Evolutionary conservation across 2,329 filamentous ascomycete species (phyloP), one percentile per base, ranked within the genome.

Genomic region (Ceratocystis diversiconidia): DNA sequence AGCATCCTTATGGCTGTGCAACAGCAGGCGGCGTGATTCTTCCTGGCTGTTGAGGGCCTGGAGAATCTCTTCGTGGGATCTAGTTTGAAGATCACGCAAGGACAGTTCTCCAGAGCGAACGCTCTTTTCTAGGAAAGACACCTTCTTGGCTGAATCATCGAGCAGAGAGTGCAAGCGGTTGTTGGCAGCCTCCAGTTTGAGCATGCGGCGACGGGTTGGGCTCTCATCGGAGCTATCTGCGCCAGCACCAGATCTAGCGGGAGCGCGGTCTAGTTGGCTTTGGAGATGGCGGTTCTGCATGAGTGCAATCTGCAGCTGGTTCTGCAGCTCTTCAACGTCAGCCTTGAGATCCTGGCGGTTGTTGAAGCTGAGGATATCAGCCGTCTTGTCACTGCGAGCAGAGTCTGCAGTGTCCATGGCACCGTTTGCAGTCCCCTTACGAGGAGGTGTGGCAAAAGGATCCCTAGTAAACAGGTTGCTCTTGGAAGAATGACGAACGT

Each of bases 261-360:
- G 84, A 0, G 84, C 85, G 60, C 88, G 84, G 48, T 92, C 88
- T 52, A 96, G 78, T 73, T 96, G 91, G 72, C 85, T 91, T 73
- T 96, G 89, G 5, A 97, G 83, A 72, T 97, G 92, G 43, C 89
- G 86, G 75, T 96, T 96, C 71, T 95, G 89, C 90, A 97, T 96
- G 74, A 96, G 88, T 3, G 88, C 86, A 73, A 97, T 84, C 72
- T 97, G 92, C 63, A 97, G 82, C 73, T 96, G 90, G 73, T 95
- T 96, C 73, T 96, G 92, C 30, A 96, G 81, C 74, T 95, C 86
- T 73, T 97, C 92, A 12, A 96, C 80, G 71, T 97, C 92, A 2
- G 90, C 84, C 72, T 92, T 94, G 67, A 95, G 79, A 73, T 97
- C 92, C 86, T 95, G 92, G 48, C 88, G 86, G 72, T 88, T 90